Base-by-base conservation (phyloP, 768 basidiomycete genomes). In the Pleurotus pulmonarius region DNA sequence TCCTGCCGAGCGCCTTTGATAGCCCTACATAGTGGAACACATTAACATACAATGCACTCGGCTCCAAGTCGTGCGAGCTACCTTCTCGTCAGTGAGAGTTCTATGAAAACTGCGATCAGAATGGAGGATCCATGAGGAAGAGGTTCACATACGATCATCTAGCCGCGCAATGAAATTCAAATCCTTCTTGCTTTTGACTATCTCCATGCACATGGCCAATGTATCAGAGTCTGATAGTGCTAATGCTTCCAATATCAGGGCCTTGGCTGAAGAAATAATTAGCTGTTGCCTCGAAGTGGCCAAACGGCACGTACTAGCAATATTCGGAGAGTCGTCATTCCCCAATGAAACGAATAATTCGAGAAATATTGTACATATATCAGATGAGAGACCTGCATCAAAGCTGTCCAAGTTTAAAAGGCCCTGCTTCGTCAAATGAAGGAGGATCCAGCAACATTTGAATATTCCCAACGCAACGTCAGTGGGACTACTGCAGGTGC, bases 211-310 rank as follows among this genome's bases (percentile, higher is more conserved):
- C 22, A 59, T 25, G n/a, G 25, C 47, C 20, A 69, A 29, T 1
- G 60, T 59, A 18, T 52, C 53, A 9, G 58, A 44, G 37, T 61
- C 56, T 24, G 69, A 40, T 4, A 69, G 52, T 15, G 68, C 64
- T 3, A 75, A 57, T 15, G 63, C 64, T 64, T 72, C 72, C 5
- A 78, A 48, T 12, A 73, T 60, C 15, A 67, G 55, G 37, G 70
- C 67, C 46, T 67, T 71, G 46, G 70, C 75, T 76, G 54, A 25
- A 49, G n/a, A 18, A 7, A 38, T 49, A 40, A n/a, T 18, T 18
- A 34, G 12, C 15, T 39, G 20, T 11, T 20, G 34, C 25, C 26
- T 20, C 18, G 13, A 8, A 34, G 47, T 34, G 8, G 58, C 22
- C 7, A 41, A 22, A 25, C 37, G 9, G 9, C 15, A 44, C 65